Percentiles rank a stretch among this genome's conserved stretches.
Conservation (phyloP, 257 asterid species). For the Solanum piurae region DNA sequence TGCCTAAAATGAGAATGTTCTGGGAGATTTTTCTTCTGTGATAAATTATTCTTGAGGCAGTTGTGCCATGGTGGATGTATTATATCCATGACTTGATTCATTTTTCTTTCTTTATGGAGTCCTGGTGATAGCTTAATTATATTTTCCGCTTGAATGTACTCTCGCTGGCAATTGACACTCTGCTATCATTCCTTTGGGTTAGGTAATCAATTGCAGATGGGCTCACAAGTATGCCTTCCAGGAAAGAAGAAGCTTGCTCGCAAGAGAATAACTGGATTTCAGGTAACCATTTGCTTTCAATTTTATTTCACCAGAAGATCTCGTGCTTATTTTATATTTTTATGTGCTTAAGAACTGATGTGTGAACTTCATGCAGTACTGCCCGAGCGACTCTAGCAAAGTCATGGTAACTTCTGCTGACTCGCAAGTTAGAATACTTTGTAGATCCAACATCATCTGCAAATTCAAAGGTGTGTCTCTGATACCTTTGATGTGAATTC, state of each 20-base stretch:
- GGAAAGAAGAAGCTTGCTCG: slow-evolving; percentile 67
- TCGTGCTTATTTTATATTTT: neutral
- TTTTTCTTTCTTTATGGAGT: neutral
- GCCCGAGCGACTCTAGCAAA: slow-evolving; percentile 66
- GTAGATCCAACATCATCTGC: slow-evolving; percentile 49
- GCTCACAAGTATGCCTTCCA: slow-evolving; percentile 44
- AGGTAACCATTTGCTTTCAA: slow-evolving; percentile 27
- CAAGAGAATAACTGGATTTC: slow-evolving; percentile 81
- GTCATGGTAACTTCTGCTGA: slow-evolving; percentile 84
- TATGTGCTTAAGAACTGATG: neutral
- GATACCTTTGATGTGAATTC: neutral
- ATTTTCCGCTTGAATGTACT: neutral
- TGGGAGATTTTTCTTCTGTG: neutral
- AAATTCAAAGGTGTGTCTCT: slow-evolving; percentile 59
- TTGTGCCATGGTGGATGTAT: neutral
- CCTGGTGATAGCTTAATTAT: neutral
- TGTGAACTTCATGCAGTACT: slow-evolving; percentile 37
- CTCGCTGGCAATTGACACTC: neutral
- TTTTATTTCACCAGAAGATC: neutral
- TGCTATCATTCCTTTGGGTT: neutral
- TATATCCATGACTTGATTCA: neutral
- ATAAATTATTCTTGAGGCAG: neutral
- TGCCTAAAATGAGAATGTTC: neutral
- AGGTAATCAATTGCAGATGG: slow-evolving; percentile 66
- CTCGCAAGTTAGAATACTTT: slow-evolving; percentile 60